phyloP scores from a whole-genome alignment of 1,284 basidiomycete genomes.

The Fistulinella cinereoalba region DNA sequence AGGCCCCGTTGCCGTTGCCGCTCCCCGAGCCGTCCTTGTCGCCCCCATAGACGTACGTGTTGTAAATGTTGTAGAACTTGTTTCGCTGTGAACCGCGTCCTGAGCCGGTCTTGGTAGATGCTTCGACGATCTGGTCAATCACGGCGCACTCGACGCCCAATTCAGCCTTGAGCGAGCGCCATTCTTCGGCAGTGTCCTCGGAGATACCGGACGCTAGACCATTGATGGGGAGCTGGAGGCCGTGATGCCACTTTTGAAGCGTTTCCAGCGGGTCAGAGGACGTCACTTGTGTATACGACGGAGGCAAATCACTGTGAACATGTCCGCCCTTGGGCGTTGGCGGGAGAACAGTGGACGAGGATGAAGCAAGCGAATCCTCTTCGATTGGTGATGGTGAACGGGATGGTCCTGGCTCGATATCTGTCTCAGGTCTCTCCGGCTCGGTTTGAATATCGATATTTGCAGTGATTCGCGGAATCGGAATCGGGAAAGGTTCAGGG shows the following conservation, averaged over 20 bases:
- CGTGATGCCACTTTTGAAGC: slow-evolving; percentile 67
- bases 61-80: slow-evolving; percentile 80
- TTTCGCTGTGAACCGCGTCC: slow-evolving; percentile 36
- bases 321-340: slow-evolving; percentile 56
- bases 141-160: slow-evolving; percentile 73
- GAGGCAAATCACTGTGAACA: slow-evolving; percentile 54
- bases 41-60: slow-evolving; percentile 69
- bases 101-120: slow-evolving; percentile 43
- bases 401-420: slow-evolving; percentile 32
- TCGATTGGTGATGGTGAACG: slow-evolving; percentile 41
- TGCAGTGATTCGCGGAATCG: slow-evolving; percentile 29
- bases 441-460: slow-evolving; percentile 69
- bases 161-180: slow-evolving; percentile 73
- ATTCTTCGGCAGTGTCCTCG: slow-evolving; percentile 62
- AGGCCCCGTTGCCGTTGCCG: slow-evolving; percentile 13
- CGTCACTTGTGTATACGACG: slow-evolving; percentile 61
- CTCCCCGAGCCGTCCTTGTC: slow-evolving; percentile 21
- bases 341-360: slow-evolving; percentile 65
- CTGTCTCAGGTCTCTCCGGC: slow-evolving; percentile 30
- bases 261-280: slow-evolving; percentile 54
- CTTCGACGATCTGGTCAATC: slow-evolving; percentile 65
- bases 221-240: slow-evolving; percentile 56
- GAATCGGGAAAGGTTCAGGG: slow-evolving; percentile 34
- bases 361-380: slow-evolving; percentile 60
- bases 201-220: slow-evolving; percentile 54